Conservation (phyloP, 768 basidiomycete species). For the Mycena chlorophos region DNA sequence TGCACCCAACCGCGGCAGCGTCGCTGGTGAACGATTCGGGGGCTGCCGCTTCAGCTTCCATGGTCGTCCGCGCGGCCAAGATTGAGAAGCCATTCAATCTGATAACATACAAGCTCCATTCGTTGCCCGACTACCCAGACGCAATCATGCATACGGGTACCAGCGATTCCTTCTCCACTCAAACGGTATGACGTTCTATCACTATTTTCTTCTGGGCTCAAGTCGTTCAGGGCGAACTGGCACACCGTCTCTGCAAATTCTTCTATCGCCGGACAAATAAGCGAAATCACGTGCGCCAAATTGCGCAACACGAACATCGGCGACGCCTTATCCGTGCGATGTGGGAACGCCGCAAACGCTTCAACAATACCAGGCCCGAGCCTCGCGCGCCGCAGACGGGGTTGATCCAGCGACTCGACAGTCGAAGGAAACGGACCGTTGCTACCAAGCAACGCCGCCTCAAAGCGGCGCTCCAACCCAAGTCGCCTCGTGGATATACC, state of each 20-base stretch:
- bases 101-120: slow-evolving; percentile 21
- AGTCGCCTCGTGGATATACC: neutral
- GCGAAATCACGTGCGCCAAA: slow-evolving; percentile 15
- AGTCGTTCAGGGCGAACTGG: neutral
- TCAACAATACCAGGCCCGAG: neutral
- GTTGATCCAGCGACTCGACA: neutral
- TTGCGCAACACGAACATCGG: slow-evolving; percentile 21
- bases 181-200: neutral
- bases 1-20: neutral
- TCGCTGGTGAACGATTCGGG: neutral
- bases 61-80: neutral
- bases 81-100: slow-evolving; percentile 19
- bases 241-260: slow-evolving; percentile 20
- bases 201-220: slow-evolving; percentile 13
- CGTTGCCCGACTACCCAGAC: slow-evolving; percentile 19
- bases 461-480: neutral
- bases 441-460: neutral
- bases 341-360: neutral
- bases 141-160: slow-evolving; percentile 11
- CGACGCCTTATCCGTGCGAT: slow-evolving; percentile 15
- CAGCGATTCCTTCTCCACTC: neutral
- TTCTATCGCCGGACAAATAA: slow-evolving; percentile 31
- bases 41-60: neutral
- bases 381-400: no score
- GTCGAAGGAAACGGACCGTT: neutral